Conservation (phyloP, 2,329 filamentous ascomycete species). For the Hymenoscyphus linearis region DNA sequence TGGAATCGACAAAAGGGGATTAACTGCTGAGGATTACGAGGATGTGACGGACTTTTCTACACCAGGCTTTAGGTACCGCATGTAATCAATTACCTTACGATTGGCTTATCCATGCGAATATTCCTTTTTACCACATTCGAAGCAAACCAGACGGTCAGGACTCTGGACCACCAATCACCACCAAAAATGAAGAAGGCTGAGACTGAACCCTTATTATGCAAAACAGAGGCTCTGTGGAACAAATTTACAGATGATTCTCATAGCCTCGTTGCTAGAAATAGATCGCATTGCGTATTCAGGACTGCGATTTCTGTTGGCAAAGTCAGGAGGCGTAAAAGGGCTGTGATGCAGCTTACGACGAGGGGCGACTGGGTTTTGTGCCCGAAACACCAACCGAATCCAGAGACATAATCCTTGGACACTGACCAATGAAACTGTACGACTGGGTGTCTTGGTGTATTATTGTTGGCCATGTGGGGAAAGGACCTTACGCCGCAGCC, state of each 20-base stretch:
- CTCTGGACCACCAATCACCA: background rate
- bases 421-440: background rate
- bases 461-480: background rate
- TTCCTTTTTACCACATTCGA: background rate
- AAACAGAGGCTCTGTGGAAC: background rate
- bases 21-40: constrained; percentile 45
- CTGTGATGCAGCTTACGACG: background rate
- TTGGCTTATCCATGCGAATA: background rate
- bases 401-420: background rate
- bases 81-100: constrained; percentile 28
- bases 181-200: background rate
- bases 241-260: background rate
- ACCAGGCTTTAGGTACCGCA: constrained; percentile 53
- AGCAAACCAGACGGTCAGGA: too few relatives aligned
- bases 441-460: background rate
- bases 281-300: background rate
- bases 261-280: background rate
- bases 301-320: background rate
- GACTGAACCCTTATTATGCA: background rate
- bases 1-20: constrained; percentile 34
- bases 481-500: background rate
- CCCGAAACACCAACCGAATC: background rate
- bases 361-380: background rate
- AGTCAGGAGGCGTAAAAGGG: background rate
- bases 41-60: constrained; percentile 57